A percentile compares a stretch with the other conserved stretches of the same genome.
Evolutionary conservation across 352 stramenopile genomes (phyloP).

Genomic region (Phytophthora quininea): DNA sequence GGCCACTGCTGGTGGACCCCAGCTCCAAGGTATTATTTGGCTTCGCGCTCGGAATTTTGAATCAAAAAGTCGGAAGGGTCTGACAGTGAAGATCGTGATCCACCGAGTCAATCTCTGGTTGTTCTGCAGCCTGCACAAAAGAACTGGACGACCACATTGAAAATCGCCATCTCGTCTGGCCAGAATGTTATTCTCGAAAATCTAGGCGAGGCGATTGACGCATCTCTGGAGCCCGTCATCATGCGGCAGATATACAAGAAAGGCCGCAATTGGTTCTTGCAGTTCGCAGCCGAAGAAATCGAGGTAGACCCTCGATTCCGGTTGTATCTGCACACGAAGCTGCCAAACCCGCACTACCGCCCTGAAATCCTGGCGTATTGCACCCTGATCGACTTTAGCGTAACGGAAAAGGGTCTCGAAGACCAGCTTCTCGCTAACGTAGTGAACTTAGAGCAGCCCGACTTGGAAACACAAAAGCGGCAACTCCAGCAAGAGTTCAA

Average conservation of each 20-base stretch:
- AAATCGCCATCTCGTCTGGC: slow-evolving; percentile 72
- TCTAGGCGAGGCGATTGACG: slow-evolving; percentile 86
- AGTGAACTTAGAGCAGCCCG: slow-evolving; percentile 90
- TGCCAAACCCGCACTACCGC: slow-evolving; percentile 93
- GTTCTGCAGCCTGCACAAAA: slow-evolving; percentile 82
- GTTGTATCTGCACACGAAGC: slow-evolving; percentile 91
- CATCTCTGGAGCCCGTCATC: slow-evolving; percentile 88
- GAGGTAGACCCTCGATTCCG: slow-evolving; percentile 90
- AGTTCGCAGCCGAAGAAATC: slow-evolving; percentile 89
- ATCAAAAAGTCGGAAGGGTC: slow-evolving; percentile 10
- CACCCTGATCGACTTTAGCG: slow-evolving; percentile 95
- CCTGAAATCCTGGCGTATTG: slow-evolving; percentile 93
- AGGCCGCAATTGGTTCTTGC: slow-evolving; percentile 87
- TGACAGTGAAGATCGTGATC: slow-evolving; percentile 2
- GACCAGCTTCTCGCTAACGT: slow-evolving; percentile 91
- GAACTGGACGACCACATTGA: slow-evolving; percentile 76
- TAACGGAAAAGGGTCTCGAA: slow-evolving; percentile 90
- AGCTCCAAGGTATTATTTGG: slow-evolving; percentile 91
- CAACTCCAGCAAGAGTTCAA: slow-evolving; percentile 91
- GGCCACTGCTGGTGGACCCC: slow-evolving; percentile 91
- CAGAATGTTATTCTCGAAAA: slow-evolving; percentile 93
- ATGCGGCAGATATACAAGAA: slow-evolving; percentile 90
- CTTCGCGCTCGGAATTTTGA: slow-evolving; percentile 65
- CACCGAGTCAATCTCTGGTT: slow-evolving; percentile 42
- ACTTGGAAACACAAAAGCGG: slow-evolving; percentile 89